Conservation (phyloP, 148 eudicot species). For the Pouteria glomerata region DNA sequence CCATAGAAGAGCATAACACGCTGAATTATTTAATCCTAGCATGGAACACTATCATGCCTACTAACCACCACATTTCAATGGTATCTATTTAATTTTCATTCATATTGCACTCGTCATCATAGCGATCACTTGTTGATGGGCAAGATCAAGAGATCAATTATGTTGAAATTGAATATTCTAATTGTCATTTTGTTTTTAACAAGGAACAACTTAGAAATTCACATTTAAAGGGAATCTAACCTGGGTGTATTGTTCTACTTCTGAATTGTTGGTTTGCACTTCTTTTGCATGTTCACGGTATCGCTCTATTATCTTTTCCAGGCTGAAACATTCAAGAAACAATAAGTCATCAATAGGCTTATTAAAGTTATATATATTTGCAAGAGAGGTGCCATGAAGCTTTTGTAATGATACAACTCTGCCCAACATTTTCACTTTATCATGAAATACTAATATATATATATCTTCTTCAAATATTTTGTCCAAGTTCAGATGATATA, state of each 20-base stretch:
- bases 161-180: neutral
- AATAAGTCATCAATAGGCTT: neutral
- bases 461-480: no score
- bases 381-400: no score
- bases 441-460: no score
- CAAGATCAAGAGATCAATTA: neutral
- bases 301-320: constrained; percentile 7
- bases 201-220: neutral
- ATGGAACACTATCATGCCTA: neutral
- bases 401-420: no score
- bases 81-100: neutral
- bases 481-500: no score
- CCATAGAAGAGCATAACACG: neutral
- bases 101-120: neutral
- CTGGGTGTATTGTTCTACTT: constrained; percentile 5
- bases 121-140: neutral
- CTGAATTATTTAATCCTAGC: neutral
- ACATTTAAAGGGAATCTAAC: neutral
- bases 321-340: constrained; percentile 11
- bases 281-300: constrained; percentile 11
- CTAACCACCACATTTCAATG: neutral
- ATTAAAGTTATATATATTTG: no score
- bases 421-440: no score
- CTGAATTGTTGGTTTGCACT: neutral
- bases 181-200: neutral